Evolutionary conservation across 2,329 filamentous ascomycete genomes (phyloP).

Genomic region (Cercospora sp.): DNA sequence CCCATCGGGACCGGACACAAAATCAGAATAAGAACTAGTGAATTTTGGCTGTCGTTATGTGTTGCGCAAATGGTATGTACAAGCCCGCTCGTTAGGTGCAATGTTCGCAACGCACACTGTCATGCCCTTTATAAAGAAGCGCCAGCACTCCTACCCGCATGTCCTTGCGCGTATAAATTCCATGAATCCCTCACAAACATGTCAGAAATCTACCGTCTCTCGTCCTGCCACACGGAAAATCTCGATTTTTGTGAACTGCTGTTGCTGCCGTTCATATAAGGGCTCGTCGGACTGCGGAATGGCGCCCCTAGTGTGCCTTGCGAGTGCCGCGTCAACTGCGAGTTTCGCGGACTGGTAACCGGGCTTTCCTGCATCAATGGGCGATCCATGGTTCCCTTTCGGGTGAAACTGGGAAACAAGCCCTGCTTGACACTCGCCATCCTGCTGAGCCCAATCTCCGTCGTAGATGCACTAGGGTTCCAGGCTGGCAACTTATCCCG

Average conservation of each 20-base stretch:
- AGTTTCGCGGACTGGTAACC: constrained; percentile 5
- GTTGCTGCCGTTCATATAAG: constrained; percentile 3
- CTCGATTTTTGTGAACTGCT: background rate
- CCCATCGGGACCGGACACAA: background rate
- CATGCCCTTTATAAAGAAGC: background rate
- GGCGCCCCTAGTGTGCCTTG: background rate
- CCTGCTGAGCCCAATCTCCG: constrained; percentile 8
- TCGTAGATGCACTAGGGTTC: constrained; percentile 12
- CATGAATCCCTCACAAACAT: background rate
- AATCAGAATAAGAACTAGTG: background rate
- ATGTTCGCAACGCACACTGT: background rate
- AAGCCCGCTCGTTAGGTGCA: background rate
- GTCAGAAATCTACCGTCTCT: background rate
- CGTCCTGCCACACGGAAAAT: constrained; percentile 8
- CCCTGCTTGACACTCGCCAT: constrained; percentile 18
- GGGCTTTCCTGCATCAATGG: constrained; percentile 11
- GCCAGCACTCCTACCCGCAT: constrained; percentile 2
- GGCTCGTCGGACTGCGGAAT: background rate
- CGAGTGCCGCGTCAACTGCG: constrained; percentile 5
- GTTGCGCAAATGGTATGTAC: constrained; percentile 8
- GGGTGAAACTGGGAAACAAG: background rate
- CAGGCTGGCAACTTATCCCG: constrained; percentile 15
- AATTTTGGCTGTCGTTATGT: background rate
- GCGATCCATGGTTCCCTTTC: background rate
- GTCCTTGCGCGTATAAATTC: background rate